Conservation (phyloP, 345 rosid species). For the Firmiana major region DNA sequence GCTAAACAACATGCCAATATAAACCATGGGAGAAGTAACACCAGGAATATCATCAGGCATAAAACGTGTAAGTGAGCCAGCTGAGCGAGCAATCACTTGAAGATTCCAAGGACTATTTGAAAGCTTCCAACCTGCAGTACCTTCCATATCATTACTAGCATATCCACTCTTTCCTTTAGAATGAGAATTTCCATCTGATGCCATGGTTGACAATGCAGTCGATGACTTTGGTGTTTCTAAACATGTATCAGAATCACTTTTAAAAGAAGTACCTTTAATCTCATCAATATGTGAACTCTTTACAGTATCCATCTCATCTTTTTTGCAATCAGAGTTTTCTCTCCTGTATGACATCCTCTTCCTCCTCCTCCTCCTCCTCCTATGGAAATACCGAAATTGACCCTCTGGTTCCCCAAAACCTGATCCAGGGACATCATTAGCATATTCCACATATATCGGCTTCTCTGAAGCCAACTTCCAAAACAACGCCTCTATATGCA, state of each 20-base stretch:
- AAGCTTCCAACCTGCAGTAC: conserved; percentile 98
- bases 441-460: conserved; percentile 88
- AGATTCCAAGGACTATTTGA: conserved; percentile 98
- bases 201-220: conserved; percentile 28
- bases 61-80: conserved; percentile 97
- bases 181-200: conserved; percentile 29
- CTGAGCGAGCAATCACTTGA: conserved; percentile 90
- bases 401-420: conserved; percentile 86
- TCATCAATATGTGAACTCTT: conserved; percentile 20
- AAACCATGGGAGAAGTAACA: conserved; percentile 96
- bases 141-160: conserved; percentile 60
- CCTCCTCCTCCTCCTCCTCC: conserved; percentile 56
- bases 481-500: conserved; percentile 75
- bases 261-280: conserved; percentile 22
- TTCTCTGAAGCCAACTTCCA: conserved; percentile 90
- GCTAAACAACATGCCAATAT: conserved; percentile 96
- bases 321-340: conserved; percentile 32
- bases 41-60: conserved; percentile 99
- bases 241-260: conserved; percentile 20
- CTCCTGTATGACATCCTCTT: conserved; percentile 62
- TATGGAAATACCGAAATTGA: conserved; percentile 53
- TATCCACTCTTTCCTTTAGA: conserved; percentile 42
- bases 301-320: conserved; percentile 25
- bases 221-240: conserved; percentile 27
- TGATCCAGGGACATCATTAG: conserved; percentile 99